These are phyloP conservation scores for Lepiota brunneoincarnata DNA, from an alignment of 768 basidiomycete genomes.

Conservation along the genomic window DNA sequence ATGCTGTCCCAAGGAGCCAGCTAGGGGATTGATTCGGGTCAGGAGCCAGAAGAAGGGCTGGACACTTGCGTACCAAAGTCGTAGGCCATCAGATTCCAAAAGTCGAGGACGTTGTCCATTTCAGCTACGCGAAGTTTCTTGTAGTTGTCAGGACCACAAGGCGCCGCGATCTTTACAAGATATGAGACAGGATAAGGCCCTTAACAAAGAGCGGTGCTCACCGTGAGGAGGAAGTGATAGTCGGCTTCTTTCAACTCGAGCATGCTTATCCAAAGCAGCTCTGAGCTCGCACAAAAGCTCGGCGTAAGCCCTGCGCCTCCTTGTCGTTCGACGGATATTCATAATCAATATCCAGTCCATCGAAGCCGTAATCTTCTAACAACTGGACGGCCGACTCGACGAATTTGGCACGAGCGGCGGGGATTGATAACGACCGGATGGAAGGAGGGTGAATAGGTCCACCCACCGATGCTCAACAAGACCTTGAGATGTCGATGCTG, in stretches of 20 bases:
- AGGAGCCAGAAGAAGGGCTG: background rate
- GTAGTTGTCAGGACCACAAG: constrained; percentile 88
- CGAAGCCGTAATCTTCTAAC: constrained; percentile 89
- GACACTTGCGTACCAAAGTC: constrained; percentile 59
- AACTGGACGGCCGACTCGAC: constrained; percentile 77
- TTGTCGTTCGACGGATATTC: constrained; percentile 83
- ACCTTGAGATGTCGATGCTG: constrained; percentile 76
- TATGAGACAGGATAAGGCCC: background rate
- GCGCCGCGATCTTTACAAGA: constrained; percentile 73
- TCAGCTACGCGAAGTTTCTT: constrained; percentile 71
- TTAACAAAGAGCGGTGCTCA: constrained; percentile 30
- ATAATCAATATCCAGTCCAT: constrained; percentile 91
- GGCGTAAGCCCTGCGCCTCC: constrained; percentile 82
- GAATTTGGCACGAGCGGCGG: constrained; percentile 65
- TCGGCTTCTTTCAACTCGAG: constrained; percentile 50
- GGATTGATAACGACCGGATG: constrained; percentile 75
- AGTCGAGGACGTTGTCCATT: constrained; percentile 88
- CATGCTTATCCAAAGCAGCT: constrained; percentile 71
- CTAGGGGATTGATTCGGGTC: constrained; percentile 28
- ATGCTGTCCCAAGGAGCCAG: constrained; percentile 74
- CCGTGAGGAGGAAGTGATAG: constrained; percentile 73
- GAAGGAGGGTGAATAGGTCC: constrained; percentile 89
- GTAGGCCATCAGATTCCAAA: constrained; percentile 98
- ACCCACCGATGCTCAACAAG: constrained; percentile 90
- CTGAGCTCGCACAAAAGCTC: constrained; percentile 78